Base-by-base conservation (phyloP, 192 early-diverging fungal genomes). In the Glomus cerebriforme region DNA sequence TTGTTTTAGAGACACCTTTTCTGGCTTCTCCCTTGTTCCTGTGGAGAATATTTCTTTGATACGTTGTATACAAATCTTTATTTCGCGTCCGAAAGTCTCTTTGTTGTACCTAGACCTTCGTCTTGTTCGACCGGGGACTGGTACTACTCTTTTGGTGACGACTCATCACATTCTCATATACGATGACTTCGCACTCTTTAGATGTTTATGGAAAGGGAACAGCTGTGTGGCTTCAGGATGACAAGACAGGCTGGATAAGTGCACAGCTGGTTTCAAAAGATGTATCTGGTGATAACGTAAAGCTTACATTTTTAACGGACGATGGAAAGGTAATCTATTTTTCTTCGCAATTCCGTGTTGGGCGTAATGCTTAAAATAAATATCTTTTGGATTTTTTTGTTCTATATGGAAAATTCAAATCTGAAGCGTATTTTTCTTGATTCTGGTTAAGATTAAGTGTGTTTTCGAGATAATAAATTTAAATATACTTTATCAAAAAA, bases 151-250 rank as follows among this genome's bases (percentile, higher is more conserved):
- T 27, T 64, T 32, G 63, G 63, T 64, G 63, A 64, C 63, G 26
- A n/a, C n/a, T 68, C 66, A 68, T 68, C 66, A 22, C 13, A 54
- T 3, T n/a, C 13, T 34, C 64, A 19, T 47, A 76, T 17, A 67
- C 31, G 59, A 77, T 77, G 75, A 32, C 75, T 37, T 77, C 77
- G 22, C 64, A 78, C 19, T 78, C 85, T 39, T 83, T 94, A 58
- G 92, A 92, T 60, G 88, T 91, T 73, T 94, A 89, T 82, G 86
- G 88, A 68, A 89, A 90, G 73, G 93, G 92, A 43, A 91, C 91
- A 75, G 85, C 87, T 77, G 96, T 95, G 49, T 98, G 96, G 96
- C 95, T 97, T 81, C 87, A 89, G 71, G 94, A 98, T 79, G 90
- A 91, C 2, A 87, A 90, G 45, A 93, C 96, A 70, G 96, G 92